Percentiles rank a stretch among this genome's conserved stretches.
Evolutionary conservation across 2,329 filamentous ascomycete species (phyloP).

Genomic region (Aspergillus sp.): DNA sequence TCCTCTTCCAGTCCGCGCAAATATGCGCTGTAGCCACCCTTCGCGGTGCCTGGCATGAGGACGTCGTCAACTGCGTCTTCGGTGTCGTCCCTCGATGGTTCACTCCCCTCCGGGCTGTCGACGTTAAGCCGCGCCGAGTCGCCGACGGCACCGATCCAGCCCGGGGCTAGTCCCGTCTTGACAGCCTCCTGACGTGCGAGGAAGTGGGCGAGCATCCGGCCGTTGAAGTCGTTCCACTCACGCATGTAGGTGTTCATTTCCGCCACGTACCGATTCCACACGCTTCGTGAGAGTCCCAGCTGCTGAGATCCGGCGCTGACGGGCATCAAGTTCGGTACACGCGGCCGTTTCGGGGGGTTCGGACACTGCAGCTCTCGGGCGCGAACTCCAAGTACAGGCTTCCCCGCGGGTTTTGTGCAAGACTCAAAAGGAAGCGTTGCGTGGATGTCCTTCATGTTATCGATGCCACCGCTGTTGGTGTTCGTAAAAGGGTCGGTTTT

Average conservation of each 20-base stretch:
- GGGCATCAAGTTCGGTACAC: conserved; percentile 17
- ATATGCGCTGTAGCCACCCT: conserved; percentile 37
- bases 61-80: conserved; percentile 19
- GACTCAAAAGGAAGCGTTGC: conserved; percentile 52
- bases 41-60: conserved; percentile 20
- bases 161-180: conserved; percentile 34
- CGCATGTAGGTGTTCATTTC: conserved; percentile 48
- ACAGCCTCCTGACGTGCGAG: conserved; percentile 41
- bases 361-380: conserved; percentile 39
- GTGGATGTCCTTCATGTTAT: conserved; percentile 45
- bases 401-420: conserved; percentile 36
- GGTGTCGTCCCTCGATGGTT: conserved; percentile 7
- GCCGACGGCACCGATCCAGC: conserved; percentile 46
- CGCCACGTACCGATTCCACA: conserved; percentile 44
- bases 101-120: conserved; percentile 16
- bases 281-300: conserved; percentile 34
- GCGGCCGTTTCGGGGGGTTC: conserved; percentile 43
- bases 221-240: conserved; percentile 48
- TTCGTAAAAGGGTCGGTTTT: conserved; percentile 42
- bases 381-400: conserved; percentile 28
- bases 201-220: conserved; percentile 48
- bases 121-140: conserved; percentile 32
- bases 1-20: conserved; percentile 39
- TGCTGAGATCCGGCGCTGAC: conserved; percentile 21
- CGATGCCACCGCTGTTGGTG: conserved; percentile 40